Evolutionary conservation across 805 yeast genomes (phyloP).

Genomic region (Teunomyces barrocoloradensis): DNA sequence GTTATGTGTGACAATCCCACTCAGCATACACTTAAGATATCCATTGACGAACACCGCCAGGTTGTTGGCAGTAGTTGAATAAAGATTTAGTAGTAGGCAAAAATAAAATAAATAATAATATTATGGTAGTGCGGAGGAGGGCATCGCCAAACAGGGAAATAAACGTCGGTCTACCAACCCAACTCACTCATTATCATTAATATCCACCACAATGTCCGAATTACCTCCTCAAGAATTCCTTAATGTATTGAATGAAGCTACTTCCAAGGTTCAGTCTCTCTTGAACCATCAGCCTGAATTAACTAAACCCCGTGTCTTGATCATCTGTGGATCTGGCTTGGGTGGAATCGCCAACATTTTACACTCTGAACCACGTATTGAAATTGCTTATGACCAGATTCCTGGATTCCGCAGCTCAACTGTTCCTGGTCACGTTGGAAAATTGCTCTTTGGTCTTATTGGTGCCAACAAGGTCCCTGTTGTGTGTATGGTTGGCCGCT

Average conservation of each 20-base stretch:
- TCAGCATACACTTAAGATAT: conserved; percentile 12
- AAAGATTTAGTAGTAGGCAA: not conserved
- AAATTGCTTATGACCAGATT: conserved; percentile 61
- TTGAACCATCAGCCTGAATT: conserved; percentile 12
- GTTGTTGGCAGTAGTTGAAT: conserved; percentile 2
- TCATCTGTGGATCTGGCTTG: conserved; percentile 93
- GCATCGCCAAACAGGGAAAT: conserved; percentile 1
- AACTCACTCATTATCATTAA: not conserved
- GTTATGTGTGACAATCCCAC: conserved; percentile 27
- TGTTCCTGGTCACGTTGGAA: conserved; percentile 88
- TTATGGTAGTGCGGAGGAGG: not conserved
- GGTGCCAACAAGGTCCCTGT: conserved; percentile 72
- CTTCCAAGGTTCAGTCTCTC: conserved; percentile 12
- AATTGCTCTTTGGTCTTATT: conserved; percentile 72
- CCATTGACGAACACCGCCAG: conserved; percentile 13
- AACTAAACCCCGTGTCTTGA: conserved; percentile 58
- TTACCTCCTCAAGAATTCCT: conserved; percentile 16
- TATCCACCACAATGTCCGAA: not conserved
- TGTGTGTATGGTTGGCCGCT: conserved; percentile 89
- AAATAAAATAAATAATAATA: no score
- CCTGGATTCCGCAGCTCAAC: conserved; percentile 84
- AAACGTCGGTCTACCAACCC: not conserved
- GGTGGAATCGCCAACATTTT: conserved; percentile 74
- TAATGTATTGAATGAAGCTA: conserved; percentile 19
- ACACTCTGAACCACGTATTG: conserved; percentile 38